A percentile compares a stretch with the other conserved stretches of the same genome.
Evolutionary conservation across 1,284 basidiomycete species (phyloP).

Genomic region (Fomes fomentarius): DNA sequence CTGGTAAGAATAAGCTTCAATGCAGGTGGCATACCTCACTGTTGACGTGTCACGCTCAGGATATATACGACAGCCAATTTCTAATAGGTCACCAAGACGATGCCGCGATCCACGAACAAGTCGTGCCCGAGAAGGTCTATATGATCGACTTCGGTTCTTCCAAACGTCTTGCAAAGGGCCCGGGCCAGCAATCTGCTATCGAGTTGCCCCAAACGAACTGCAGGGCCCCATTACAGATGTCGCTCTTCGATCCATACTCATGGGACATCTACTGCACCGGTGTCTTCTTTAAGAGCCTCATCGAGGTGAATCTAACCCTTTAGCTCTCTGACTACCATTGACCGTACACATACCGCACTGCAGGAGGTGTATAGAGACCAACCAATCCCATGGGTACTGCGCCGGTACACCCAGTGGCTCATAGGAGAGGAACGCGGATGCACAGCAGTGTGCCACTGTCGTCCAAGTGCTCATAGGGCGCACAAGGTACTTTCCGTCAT

Average conservation of each 20-base stretch:
- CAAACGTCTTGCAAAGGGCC: not conserved
- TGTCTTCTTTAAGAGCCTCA: not conserved
- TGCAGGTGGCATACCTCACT: not conserved
- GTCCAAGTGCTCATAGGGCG: too few species aligned
- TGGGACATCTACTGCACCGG: not conserved
- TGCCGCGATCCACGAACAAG: not conserved
- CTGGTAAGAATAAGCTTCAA: not conserved
- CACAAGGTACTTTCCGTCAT: too few species aligned
- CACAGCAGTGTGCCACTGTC: too few species aligned
- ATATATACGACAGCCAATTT: not conserved
- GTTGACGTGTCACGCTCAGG: not conserved
- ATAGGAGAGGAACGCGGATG: too few species aligned
- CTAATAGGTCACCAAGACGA: not conserved
- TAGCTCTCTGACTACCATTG: not conserved
- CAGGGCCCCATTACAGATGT: not conserved
- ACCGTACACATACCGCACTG: not conserved
- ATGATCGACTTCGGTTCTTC: slow-evolving; percentile 1
- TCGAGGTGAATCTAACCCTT: not conserved
- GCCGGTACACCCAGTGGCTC: too few species aligned
- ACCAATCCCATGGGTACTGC: not conserved
- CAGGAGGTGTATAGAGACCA: not conserved
- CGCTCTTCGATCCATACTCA: not conserved
- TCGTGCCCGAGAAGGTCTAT: not conserved
- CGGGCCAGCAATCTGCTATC: not conserved
- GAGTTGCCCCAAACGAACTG: not conserved